Conservation (phyloP, 805 yeast genomes). For the Wickerhamiella spandovensis region DNA sequence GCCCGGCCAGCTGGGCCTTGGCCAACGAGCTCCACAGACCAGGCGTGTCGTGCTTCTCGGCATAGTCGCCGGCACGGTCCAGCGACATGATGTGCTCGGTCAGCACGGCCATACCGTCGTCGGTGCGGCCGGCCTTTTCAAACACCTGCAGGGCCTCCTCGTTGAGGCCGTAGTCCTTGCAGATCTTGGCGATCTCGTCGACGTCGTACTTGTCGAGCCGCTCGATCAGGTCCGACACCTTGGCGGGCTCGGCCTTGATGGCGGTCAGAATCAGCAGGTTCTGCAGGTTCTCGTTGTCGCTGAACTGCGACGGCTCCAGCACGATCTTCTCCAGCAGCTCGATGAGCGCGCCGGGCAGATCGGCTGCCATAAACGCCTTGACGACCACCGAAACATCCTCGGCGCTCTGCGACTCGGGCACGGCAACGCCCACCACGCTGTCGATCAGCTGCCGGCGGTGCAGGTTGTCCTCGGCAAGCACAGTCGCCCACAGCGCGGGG, state of each 20-base stretch:
- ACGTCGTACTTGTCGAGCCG: conserved; percentile 86
- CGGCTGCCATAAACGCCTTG: conserved; percentile 94
- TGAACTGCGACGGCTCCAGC: conserved; percentile 93
- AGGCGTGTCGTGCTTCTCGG: conserved; percentile 74
- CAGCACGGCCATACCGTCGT: conserved; percentile 76
- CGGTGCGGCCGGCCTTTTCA: conserved; percentile 63
- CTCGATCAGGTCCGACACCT: conserved; percentile 73
- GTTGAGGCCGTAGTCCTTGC: conserved; percentile 72
- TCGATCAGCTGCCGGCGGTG: conserved; percentile 89
- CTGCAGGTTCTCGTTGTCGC: conserved; percentile 88
- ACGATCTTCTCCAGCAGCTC: conserved; percentile 93
- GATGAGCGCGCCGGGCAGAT: conserved; percentile 81
- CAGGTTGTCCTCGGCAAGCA: conserved; percentile 57
- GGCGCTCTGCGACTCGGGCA: conserved; percentile 92
- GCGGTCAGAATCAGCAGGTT: conserved; percentile 89
- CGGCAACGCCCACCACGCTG: conserved; percentile 90
- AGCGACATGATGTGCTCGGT: conserved; percentile 88
- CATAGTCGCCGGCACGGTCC: conserved; percentile 88
- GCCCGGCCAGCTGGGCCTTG: conserved; percentile 87
- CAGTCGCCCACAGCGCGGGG: conserved; percentile 65
- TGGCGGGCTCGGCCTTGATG: conserved; percentile 82
- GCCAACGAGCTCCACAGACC: conserved; percentile 93
- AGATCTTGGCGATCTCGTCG: conserved; percentile 81
- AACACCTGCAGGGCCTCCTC: conserved; percentile 94
- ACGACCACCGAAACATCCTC: conserved; percentile 86